Evolutionary conservation across 192 early-diverging fungal genomes (phyloP).

Genomic region (Coemansia sp.): DNA sequence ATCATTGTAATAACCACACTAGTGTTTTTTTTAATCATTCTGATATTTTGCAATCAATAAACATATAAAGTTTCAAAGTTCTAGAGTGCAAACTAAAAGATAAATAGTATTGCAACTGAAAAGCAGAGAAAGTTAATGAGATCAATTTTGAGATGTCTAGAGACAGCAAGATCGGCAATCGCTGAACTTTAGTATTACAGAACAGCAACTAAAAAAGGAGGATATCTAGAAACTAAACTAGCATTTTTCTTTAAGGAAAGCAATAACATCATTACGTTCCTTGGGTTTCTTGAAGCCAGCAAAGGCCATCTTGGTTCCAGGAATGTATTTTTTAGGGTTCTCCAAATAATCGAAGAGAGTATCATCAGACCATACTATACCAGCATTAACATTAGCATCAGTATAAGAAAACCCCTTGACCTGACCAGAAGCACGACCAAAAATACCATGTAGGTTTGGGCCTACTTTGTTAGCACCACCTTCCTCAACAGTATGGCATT

Average conservation of each 20-base stretch:
- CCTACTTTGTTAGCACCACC: conserved; percentile 86
- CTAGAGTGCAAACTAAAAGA: too few relatives aligned
- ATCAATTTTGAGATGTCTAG: too few relatives aligned
- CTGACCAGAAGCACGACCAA: conserved; percentile 85
- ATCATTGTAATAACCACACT: too few relatives aligned
- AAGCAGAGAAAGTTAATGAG: too few relatives aligned
- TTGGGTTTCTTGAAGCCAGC: conserved; percentile 68
- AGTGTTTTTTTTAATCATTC: too few relatives aligned
- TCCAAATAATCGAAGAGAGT: conserved; percentile 94
- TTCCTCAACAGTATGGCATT: conserved; percentile 93
- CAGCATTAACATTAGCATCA: conserved; percentile 84
- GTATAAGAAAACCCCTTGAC: conserved; percentile 90
- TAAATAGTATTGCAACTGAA: too few relatives aligned
- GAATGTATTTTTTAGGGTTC: conserved; percentile 98
- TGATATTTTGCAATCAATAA: too few relatives aligned
- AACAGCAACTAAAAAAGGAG: too few relatives aligned
- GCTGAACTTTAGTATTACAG: too few relatives aligned
- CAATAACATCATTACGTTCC: conserved; percentile 84
- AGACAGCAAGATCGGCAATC: too few relatives aligned
- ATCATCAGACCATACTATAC: conserved; percentile 83
- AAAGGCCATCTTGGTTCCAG: conserved; percentile 98
- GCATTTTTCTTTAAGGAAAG: conserved; percentile 81
- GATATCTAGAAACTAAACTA: conserved; percentile 1
- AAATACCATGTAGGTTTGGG: conserved; percentile 92
- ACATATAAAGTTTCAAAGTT: too few relatives aligned